phyloP scores from a whole-genome alignment of 495 filamentous ascomycete species.

The Hyphodiscus hymeniophilus region DNA sequence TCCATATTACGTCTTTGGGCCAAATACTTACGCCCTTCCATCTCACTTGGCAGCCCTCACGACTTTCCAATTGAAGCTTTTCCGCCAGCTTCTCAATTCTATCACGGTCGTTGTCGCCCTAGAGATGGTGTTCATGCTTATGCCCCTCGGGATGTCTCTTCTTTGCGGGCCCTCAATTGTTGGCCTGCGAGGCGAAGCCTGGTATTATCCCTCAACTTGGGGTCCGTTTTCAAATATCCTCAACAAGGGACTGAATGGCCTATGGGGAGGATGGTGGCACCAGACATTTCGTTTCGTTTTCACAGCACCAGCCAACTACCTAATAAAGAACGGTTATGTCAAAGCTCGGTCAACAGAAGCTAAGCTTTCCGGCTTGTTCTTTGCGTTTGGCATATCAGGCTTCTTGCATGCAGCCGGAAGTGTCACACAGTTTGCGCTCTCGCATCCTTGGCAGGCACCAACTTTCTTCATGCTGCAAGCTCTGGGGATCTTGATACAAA shows the following conservation, averaged over 20 bases:
- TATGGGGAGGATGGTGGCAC: slow-evolving; percentile 86
- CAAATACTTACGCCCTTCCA: slow-evolving; percentile 36
- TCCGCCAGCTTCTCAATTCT: slow-evolving; percentile 42
- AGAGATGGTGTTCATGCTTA: slow-evolving; percentile 27
- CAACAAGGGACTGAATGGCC: slow-evolving; percentile 60
- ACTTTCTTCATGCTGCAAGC: slow-evolving; percentile 51
- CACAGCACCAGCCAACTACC: slow-evolving; percentile 41
- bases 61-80: slow-evolving; percentile 33
- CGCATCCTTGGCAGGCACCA: slow-evolving; percentile 27
- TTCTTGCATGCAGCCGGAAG: slow-evolving; percentile 52
- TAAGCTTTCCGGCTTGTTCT: slow-evolving; percentile 23
- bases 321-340: slow-evolving; percentile 34
- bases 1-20: slow-evolving; percentile 59
- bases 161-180: slow-evolving; percentile 40
- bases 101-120: slow-evolving; percentile 44
- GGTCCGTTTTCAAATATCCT: slow-evolving; percentile 49
- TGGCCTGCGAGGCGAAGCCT: slow-evolving; percentile 46
- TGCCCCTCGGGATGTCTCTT: slow-evolving; percentile 43
- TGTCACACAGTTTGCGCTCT: slow-evolving; percentile 39
- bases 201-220: slow-evolving; percentile 57
- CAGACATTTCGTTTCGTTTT: slow-evolving; percentile 76
- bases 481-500: slow-evolving; percentile 46
- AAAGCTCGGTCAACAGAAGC: slow-evolving; percentile 9
- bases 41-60: slow-evolving; percentile 33
- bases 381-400: slow-evolving; percentile 53